Evolutionary conservation across 164 flowering plant species (phyloP).

Genomic region (grape (Vitis vinifera)): ASM3070453v1 NC_081817.1:23824001-23824500

Average conservation of each 20-base stretch:
- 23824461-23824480: too few relatives aligned
- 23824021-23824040: constrained; percentile 56
- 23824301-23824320: neutral
- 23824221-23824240: neutral
- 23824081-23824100: neutral
- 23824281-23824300: neutral
- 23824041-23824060: constrained; percentile 16
- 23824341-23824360: neutral
- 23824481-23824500: too few relatives aligned
- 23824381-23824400: neutral
- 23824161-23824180: neutral
- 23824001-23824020: constrained; percentile 87
- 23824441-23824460: too few relatives aligned
- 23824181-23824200: neutral
- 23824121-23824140: neutral
- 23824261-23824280: neutral
- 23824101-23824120: neutral
- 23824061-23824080: neutral
- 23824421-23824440: too few relatives aligned
- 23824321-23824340: neutral
- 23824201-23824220: neutral
- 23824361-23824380: neutral
- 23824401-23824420: neutral
- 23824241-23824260: neutral
- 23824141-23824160: neutral